These are phyloP conservation scores for Isabelozyma gotoi DNA, from an alignment of 805 yeast species.

Conservation along the genomic window DNA sequence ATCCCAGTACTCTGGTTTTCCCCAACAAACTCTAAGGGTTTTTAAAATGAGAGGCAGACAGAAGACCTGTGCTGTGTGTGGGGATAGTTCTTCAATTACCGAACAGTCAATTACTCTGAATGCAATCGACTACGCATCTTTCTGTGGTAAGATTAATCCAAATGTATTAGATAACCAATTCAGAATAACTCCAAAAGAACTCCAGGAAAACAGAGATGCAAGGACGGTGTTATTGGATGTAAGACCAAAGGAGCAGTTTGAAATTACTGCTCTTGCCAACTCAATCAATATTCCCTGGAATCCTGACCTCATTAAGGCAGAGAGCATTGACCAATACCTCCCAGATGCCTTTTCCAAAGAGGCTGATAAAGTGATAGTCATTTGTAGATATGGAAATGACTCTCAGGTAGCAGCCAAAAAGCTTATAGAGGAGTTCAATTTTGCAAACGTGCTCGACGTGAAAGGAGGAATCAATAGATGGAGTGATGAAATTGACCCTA, in stretches of 20 bases:
- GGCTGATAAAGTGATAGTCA: conserved; percentile 45
- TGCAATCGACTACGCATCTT: conserved; percentile 60
- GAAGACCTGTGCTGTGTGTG: conserved; percentile 62
- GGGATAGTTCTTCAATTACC: conserved; percentile 51
- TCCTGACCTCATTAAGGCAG: conserved; percentile 34
- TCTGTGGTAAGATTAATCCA: conserved; percentile 66
- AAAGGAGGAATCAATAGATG: conserved; percentile 77
- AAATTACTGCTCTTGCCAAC: conserved; percentile 58
- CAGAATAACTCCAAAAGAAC: conserved; percentile 47
- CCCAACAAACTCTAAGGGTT: conserved; percentile 61
- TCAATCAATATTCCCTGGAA: conserved; percentile 67
- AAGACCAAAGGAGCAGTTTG: conserved; percentile 74
- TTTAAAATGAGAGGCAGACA: conserved; percentile 80
- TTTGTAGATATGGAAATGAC: conserved; percentile 91
- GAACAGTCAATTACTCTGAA: conserved; percentile 44
- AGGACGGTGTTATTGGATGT: conserved; percentile 64
- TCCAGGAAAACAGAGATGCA: conserved; percentile 13
- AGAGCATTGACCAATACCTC: conserved; percentile 17
- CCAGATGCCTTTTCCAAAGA: conserved; percentile 19
- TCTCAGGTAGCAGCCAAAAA: conserved; percentile 72
- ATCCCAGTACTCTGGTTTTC: conserved; percentile 65
- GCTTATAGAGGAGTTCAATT: conserved; percentile 51
- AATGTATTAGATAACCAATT: conserved; percentile 44
- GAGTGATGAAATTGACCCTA: conserved; percentile 58
- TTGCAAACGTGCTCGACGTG: conserved; percentile 59